Evolutionary conservation across 2,329 filamentous ascomycete species (phyloP).

Genomic region (Diplocarpon mali): DNA sequence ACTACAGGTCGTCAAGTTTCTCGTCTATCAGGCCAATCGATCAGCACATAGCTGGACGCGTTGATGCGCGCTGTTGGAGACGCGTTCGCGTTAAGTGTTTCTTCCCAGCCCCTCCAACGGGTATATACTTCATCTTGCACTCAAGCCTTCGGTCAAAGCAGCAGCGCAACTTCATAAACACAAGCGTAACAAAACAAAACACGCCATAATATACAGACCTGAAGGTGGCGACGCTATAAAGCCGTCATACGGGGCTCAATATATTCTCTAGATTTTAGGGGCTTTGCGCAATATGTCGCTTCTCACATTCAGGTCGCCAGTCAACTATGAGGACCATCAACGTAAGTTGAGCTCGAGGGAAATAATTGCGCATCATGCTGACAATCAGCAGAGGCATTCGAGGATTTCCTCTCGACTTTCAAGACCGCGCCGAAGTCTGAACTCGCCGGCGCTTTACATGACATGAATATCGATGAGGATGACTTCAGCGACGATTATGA

Average conservation of each 20-base stretch:
- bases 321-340: constrained; percentile 83
- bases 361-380: constrained; percentile 5
- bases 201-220: no score
- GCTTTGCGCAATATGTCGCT: constrained; percentile 61
- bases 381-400: constrained; percentile 54
- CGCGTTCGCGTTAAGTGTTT: constrained; percentile 8
- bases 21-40: no score
- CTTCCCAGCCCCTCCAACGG: constrained; percentile 11
- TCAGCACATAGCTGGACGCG: not conserved
- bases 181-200: constrained; percentile 1
- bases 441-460: constrained; percentile 71
- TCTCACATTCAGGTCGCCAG: constrained; percentile 63
- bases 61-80: not conserved
- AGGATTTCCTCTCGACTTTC: constrained; percentile 80
- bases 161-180: constrained; percentile 1
- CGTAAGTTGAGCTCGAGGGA: constrained; percentile 38
- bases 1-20: no score
- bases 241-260: not conserved
- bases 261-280: constrained; percentile 6
- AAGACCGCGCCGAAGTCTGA: constrained; percentile 65
- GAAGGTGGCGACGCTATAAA: no score
- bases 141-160: constrained; percentile 8
- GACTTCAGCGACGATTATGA: constrained; percentile 84
- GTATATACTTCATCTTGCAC: constrained; percentile 8
- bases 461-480: constrained; percentile 79